Base-by-base conservation (phyloP, 352 stramenopile species). In the Phytopythium mirpurense region DNA sequence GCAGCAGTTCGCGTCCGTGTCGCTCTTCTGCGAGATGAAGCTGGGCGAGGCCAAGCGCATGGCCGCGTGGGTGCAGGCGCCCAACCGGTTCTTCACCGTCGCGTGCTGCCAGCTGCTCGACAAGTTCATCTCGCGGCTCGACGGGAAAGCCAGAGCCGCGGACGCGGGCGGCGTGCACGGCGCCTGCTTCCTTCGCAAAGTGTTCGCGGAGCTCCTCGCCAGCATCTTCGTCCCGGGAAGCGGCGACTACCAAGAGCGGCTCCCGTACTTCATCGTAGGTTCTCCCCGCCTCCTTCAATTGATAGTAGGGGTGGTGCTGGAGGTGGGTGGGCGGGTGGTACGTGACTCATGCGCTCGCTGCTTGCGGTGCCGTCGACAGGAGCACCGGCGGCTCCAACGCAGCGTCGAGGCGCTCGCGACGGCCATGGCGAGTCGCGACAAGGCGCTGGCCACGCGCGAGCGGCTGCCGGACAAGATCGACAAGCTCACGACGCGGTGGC, bases 11-110 rank as follows among this genome's bases (percentile, higher is more conserved):
- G 53, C 72, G 32, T 90, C 79, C 10, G 70, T 83, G 38, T 80
- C 77, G 15, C 67, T 88, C 29, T 90, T 87, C 51, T 90, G 77
- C 29, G 74, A 93, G 59, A 76, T 88, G 65, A 93, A 93, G 50
- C 67, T 90, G 23, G 83, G 73, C 43, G 82, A 93, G 57, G 82
- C 78, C 21, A 72, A 84, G 67, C 64, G 77, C 32, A 90, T 90
- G 78, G 75, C 75, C 12, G 79, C 76, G 2, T 86, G 78, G 66
- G 63, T 88, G n/a, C 71, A 87, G 50, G 47, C 70, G 11, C 79
- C 82, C 27, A 93, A 90, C 56, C 72, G 75, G 23, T 93, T 93
- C 51, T 72, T 86, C 51, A 78, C 71, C 2, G 85, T 81, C 10
- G 78, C 84, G 36, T 88, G 75, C 45, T 88, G 75, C 42, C 72